Conservation (phyloP, 1,284 basidiomycete genomes). For the Ganoderma multipileum region DNA sequence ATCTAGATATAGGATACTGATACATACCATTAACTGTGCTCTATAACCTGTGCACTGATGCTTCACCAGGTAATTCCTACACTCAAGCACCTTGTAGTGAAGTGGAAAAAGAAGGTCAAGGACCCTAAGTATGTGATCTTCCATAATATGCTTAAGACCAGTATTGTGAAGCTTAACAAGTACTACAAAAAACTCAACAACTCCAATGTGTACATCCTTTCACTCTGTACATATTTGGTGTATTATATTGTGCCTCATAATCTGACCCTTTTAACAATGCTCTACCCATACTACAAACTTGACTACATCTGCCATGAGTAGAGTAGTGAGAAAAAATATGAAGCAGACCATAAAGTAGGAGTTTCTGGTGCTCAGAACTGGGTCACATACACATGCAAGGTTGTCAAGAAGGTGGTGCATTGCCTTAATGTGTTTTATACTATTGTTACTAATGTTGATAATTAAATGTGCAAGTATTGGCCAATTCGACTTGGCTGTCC, state of each 20-base stretch:
- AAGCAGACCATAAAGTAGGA: conserved; percentile 7
- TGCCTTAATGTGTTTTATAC: too few species aligned
- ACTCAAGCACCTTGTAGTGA: conserved; percentile 32
- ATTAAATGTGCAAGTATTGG: too few species aligned
- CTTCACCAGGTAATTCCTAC: conserved; percentile 33
- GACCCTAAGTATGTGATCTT: conserved; percentile 25
- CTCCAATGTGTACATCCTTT: conserved; percentile 32
- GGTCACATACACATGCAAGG: conserved; percentile 25
- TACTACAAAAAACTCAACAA: conserved; percentile 37
- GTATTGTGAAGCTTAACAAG: conserved; percentile 34
- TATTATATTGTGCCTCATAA: too few species aligned
- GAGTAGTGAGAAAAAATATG: conserved; percentile 33
- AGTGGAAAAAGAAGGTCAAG: conserved; percentile 32
- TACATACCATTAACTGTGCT: conserved; percentile 10
- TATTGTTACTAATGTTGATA: too few species aligned
- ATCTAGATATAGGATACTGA: conserved; percentile 9
- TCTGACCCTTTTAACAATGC: too few species aligned
- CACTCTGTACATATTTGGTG: background rate
- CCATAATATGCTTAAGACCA: conserved; percentile 25
- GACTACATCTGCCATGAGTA: conserved; percentile 30
- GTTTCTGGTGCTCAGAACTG: conserved; percentile 26
- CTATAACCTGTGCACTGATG: conserved; percentile 2
- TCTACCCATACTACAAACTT: too few species aligned
- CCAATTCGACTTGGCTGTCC: too few species aligned
- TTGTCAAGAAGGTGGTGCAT: conserved; percentile 20